Percentiles rank a stretch among this genome's conserved stretches.
phyloP scores from a whole-genome alignment of 2,329 filamentous ascomycete genomes.

The Phymatotrichopsis omnivora region DNA sequence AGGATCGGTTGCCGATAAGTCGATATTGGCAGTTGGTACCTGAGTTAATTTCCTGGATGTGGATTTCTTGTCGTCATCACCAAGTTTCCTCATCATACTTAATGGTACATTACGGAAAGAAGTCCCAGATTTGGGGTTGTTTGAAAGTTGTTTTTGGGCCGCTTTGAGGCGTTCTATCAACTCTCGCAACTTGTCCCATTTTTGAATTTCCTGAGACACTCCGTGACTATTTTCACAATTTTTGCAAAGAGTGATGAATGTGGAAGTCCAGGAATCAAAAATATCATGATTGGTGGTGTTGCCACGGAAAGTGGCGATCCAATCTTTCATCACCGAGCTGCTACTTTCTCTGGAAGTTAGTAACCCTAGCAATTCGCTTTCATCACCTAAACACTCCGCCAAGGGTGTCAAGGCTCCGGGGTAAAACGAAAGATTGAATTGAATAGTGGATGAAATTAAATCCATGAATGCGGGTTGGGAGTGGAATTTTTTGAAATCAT shows the following conservation, averaged over 20 bases:
- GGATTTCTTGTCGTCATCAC: slow-evolving; percentile 8
- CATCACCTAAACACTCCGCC: slow-evolving; percentile 3
- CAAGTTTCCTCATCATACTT: slow-evolving; percentile 7
- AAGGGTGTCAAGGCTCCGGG: slow-evolving; percentile 7
- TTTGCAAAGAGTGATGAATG: slow-evolving; percentile 1
- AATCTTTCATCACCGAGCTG: slow-evolving; percentile 3
- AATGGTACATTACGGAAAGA: no score
- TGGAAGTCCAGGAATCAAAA: not conserved
- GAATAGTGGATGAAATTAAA: slow-evolving; percentile 2
- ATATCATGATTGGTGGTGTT: slow-evolving; percentile 3
- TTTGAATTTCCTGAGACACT: slow-evolving; percentile 3
- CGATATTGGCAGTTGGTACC: not conserved
- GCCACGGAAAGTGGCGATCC: slow-evolving; percentile 4
- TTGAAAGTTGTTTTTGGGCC: not conserved
- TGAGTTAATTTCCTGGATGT: not conserved
- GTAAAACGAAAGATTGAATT: slow-evolving; percentile 10
- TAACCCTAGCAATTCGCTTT: slow-evolving; percentile 8
- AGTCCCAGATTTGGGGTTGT: not conserved
- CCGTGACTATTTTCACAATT: slow-evolving; percentile 5
- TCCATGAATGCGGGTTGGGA: slow-evolving; percentile 4
- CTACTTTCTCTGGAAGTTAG: slow-evolving; percentile 7
- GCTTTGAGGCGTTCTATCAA: not conserved
- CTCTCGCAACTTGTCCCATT: not conserved
- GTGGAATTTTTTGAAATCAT: slow-evolving; percentile 14
- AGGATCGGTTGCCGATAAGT: not conserved